A percentile compares a stretch with the other conserved stretches of the same genome.
These are phyloP conservation scores for Thelephora terrestris DNA, from an alignment of 1,284 basidiomycete species.

Conservation along the genomic window DNA sequence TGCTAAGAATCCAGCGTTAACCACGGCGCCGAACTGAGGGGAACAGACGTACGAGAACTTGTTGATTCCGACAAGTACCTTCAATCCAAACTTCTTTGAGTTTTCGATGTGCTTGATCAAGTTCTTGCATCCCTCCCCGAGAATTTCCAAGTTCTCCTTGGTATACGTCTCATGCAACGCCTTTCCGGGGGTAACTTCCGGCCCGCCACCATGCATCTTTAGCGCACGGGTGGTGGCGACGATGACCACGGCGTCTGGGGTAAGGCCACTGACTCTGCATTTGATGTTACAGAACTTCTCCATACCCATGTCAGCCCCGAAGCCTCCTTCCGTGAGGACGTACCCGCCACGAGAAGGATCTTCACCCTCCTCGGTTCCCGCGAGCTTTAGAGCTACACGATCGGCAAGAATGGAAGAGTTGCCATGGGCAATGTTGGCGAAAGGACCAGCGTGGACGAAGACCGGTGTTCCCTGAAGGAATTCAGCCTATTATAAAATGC, in stretches of 20 bases:
- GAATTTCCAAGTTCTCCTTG: slow-evolving; percentile 85
- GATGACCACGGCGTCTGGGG: slow-evolving; percentile 89
- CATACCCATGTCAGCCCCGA: slow-evolving; percentile 99
- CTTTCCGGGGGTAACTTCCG: slow-evolving; percentile 95
- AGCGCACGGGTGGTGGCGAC: slow-evolving; percentile 96
- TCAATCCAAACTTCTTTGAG: slow-evolving; percentile 91
- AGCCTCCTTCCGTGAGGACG: slow-evolving; percentile 97
- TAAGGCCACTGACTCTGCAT: slow-evolving; percentile 88
- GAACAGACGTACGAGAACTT: slow-evolving; percentile 78
- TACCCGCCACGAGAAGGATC: slow-evolving; percentile 76
- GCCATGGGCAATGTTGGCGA: slow-evolving; percentile 98
- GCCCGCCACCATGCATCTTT: slow-evolving; percentile 99
- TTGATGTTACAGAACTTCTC: slow-evolving; percentile 99
- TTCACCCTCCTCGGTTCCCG: slow-evolving; percentile 93
- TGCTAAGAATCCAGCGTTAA: slow-evolving; percentile 32
- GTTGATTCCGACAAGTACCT: slow-evolving; percentile 95
- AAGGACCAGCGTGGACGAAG: slow-evolving; percentile 97
- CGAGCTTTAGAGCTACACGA: slow-evolving; percentile 92
- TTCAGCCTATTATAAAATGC: slow-evolving; percentile 2
- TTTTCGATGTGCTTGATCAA: slow-evolving; percentile 92
- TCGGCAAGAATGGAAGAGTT: slow-evolving; percentile 99
- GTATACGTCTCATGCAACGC: slow-evolving; percentile 90
- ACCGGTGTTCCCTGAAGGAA: slow-evolving; percentile 79
- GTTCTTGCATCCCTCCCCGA: slow-evolving; percentile 91
- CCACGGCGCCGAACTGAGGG: slow-evolving; percentile 4